Evolutionary conservation across 164 flowering plant species (phyloP).

Genomic region (Santalum album): DNA sequence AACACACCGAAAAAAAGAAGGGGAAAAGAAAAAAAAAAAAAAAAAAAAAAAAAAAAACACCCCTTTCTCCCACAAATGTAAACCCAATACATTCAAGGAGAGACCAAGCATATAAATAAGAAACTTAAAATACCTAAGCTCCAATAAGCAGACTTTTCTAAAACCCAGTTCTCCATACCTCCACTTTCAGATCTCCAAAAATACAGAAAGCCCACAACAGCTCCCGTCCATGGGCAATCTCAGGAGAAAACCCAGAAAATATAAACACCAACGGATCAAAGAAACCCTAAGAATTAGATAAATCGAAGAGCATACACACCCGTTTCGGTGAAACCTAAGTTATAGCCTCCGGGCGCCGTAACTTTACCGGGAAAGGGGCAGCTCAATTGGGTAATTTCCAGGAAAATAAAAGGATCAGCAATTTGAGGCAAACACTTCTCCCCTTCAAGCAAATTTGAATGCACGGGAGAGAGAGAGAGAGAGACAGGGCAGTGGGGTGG

Average conservation of each 20-base stretch:
- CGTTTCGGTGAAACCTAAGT: background rate
- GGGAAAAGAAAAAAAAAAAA: too few species aligned
- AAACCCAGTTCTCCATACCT: background rate
- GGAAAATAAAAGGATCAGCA: conserved; percentile 7
- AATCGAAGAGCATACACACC: conserved; percentile 15
- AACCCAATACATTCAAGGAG: conserved; percentile 1
- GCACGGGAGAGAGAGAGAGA: conserved; percentile 1
- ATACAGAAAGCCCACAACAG: too few species aligned
- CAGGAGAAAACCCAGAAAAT: conserved; percentile 16
- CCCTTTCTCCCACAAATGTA: background rate
- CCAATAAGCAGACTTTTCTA: background rate
- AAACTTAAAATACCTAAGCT: too few species aligned
- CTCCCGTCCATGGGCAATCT: background rate
- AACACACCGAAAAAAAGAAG: background rate
- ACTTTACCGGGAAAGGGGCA: conserved; percentile 11
- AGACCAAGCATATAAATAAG: background rate
- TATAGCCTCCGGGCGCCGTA: conserved; percentile 5
- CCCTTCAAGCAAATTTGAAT: background rate
- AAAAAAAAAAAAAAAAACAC: background rate
- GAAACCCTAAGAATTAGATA: background rate
- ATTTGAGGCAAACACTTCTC: background rate
- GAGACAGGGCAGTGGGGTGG: background rate
- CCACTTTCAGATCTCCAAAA: conserved; percentile 18
- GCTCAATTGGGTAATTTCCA: conserved; percentile 6
- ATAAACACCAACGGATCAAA: background rate